Conservation (phyloP, 441 rosid species). For the Arabidopsis hybrid region DNA sequence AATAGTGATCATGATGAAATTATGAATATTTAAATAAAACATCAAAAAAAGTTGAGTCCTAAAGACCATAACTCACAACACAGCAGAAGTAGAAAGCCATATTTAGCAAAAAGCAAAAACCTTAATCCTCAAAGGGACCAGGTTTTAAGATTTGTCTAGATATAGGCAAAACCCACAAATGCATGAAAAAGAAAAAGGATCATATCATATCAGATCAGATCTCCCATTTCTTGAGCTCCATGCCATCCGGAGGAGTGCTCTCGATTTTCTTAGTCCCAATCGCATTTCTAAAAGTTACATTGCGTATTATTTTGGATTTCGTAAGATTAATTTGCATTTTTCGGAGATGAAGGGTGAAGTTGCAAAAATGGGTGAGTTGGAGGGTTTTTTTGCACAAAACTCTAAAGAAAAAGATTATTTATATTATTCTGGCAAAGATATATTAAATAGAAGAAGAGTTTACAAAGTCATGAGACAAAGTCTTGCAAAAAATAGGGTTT, state of each 20-base stretch:
- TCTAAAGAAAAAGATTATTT: neutral
- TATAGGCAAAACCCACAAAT: conserved; percentile 12
- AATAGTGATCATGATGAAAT: neutral
- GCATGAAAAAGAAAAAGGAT: neutral
- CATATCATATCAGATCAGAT: conserved; percentile 5
- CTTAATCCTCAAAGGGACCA: conserved; percentile 34
- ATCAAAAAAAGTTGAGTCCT: neutral
- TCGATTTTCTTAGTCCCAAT: conserved; percentile 64
- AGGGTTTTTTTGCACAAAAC: too few species aligned
- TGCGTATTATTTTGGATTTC: too few species aligned
- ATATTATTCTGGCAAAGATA: neutral
- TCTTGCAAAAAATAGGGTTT: neutral
- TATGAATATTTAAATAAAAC: neutral
- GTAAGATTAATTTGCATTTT: too few species aligned
- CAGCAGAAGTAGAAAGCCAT: conserved; percentile 12
- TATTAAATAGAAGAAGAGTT: neutral
- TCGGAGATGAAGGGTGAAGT: too few species aligned
- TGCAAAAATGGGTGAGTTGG: too few species aligned
- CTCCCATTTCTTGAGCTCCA: conserved; percentile 79
- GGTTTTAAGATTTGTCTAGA: conserved; percentile 17
- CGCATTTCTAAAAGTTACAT: too few species aligned
- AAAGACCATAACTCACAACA: neutral
- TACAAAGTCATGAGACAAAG: neutral
- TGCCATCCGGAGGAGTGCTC: conserved; percentile 78
- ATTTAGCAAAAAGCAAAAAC: conserved; percentile 16